These are phyloP conservation scores for Lojkania enalia DNA, from an alignment of 2,329 filamentous ascomycete species.

Conservation along the genomic window DNA sequence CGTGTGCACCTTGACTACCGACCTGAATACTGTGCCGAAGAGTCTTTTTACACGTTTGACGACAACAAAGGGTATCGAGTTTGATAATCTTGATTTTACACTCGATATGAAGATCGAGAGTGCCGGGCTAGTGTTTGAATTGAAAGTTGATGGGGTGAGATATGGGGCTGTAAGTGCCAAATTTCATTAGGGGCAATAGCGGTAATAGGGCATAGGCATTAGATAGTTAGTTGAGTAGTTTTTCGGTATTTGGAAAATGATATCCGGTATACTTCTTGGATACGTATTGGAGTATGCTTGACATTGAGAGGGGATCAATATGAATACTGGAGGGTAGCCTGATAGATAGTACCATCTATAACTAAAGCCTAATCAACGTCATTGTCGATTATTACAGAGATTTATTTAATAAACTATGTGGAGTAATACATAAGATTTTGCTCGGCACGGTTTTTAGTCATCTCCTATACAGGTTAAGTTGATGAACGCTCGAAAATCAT, in stretches of 20 bases:
- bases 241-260: neutral
- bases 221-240: neutral
- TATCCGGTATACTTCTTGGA: conserved; percentile 1
- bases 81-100: conserved; percentile 80
- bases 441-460: too few species aligned
- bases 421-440: too few species aligned
- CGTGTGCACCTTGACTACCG: conserved; percentile 80
- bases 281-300: too few species aligned
- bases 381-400: too few species aligned
- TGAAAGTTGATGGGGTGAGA: conserved; percentile 75
- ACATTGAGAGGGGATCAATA: neutral
- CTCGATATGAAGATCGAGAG: conserved; percentile 83
- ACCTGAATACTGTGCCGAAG: conserved; percentile 73
- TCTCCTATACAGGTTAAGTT: too few species aligned
- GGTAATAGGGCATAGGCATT: too few species aligned
- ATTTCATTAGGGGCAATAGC: conserved; percentile 63
- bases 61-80: conserved; percentile 77
- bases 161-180: conserved; percentile 79
- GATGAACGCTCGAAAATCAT: too few species aligned
- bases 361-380: too few species aligned
- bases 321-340: too few species aligned
- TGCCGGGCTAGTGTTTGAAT: conserved; percentile 74
- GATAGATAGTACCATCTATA: too few species aligned
- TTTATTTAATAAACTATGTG: too few species aligned
- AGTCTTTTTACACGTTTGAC: conserved; percentile 74